phyloP scores from a whole-genome alignment of 345 rosid genomes.

The Odontarrhena argentea region DNA sequence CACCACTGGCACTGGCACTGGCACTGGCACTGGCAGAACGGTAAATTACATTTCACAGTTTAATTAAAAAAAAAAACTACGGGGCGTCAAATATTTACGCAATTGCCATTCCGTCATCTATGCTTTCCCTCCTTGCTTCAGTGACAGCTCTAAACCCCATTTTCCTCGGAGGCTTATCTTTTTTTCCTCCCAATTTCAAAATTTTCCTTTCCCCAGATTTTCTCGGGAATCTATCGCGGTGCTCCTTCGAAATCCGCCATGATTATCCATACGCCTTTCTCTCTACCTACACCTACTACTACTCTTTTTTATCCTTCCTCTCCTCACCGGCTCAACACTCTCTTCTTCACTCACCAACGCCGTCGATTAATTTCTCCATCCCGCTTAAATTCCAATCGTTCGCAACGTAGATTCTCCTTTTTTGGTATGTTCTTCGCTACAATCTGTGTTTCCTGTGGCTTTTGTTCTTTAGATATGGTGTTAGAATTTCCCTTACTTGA shows the following conservation, averaged over 20 bases:
- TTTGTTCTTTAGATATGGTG: background rate
- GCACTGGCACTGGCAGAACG: too few relatives aligned
- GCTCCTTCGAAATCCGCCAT: constrained; percentile 28
- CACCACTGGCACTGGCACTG: too few relatives aligned
- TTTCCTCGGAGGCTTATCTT: constrained; percentile 37
- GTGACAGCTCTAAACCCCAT: constrained; percentile 5
- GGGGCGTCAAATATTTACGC: background rate
- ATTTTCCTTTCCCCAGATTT: constrained; percentile 14
- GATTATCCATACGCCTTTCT: constrained; percentile 50
- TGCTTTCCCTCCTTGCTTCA: constrained; percentile 5
- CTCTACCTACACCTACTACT: constrained; percentile 50
- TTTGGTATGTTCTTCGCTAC: constrained; percentile 17
- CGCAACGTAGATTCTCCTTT: constrained; percentile 16
- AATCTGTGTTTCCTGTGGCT: background rate
- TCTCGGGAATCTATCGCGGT: constrained; percentile 27
- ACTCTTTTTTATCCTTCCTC: constrained; percentile 50
- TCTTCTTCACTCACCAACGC: constrained; percentile 60
- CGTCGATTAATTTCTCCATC: constrained; percentile 34
- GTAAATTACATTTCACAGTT: too few relatives aligned
- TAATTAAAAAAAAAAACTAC: too few relatives aligned
- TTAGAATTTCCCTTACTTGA: background rate
- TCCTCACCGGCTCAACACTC: constrained; percentile 69
- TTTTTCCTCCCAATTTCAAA: constrained; percentile 26
- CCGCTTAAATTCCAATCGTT: constrained; percentile 19
- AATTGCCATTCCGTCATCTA: constrained; percentile 29